These are phyloP conservation scores for Phytophthora crassamura DNA, from an alignment of 352 stramenopile species.

Conservation along the genomic window DNA sequence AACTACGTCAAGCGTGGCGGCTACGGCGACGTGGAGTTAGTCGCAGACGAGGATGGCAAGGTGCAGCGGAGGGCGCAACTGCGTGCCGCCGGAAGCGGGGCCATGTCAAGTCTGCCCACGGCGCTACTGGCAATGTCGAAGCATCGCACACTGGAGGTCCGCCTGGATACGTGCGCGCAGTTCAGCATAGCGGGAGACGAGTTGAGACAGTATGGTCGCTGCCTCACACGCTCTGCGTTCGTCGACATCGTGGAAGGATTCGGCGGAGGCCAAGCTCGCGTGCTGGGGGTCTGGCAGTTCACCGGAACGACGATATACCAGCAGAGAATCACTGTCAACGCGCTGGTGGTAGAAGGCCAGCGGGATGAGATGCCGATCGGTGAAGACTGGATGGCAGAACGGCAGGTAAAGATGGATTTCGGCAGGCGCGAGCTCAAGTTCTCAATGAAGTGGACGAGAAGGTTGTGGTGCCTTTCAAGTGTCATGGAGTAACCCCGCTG, in stretches of 20 bases:
- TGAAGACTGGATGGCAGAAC: conserved; percentile 15
- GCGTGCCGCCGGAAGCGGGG: background rate
- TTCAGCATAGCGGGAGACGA: background rate
- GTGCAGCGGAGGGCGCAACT: background rate
- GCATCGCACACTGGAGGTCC: background rate
- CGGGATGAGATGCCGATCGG: conserved; percentile 8
- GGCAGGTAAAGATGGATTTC: conserved; percentile 18
- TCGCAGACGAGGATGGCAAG: background rate
- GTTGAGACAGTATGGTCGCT: conserved; percentile 5
- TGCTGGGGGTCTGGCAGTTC: conserved; percentile 12
- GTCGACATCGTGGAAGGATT: conserved; percentile 20
- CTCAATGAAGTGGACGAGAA: background rate
- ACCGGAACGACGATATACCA: background rate
- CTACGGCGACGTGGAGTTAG: conserved; percentile 11
- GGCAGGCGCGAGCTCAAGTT: conserved; percentile 6
- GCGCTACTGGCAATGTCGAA: background rate
- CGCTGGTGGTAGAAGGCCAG: conserved; percentile 8
- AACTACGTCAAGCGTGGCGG: conserved; percentile 3
- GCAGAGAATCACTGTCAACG: conserved; percentile 1
- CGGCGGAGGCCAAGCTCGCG: background rate
- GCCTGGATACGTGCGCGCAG: conserved; percentile 7
- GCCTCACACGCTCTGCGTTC: background rate
- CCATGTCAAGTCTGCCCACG: conserved; percentile 1
- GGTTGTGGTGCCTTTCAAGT: conserved; percentile 12
- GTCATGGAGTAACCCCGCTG: conserved; percentile 3